A percentile compares a stretch with the other conserved stretches of the same genome.
phyloP scores from a whole-genome alignment of 2,329 filamentous ascomycete genomes.

The Paramyrothecium roridum region DNA sequence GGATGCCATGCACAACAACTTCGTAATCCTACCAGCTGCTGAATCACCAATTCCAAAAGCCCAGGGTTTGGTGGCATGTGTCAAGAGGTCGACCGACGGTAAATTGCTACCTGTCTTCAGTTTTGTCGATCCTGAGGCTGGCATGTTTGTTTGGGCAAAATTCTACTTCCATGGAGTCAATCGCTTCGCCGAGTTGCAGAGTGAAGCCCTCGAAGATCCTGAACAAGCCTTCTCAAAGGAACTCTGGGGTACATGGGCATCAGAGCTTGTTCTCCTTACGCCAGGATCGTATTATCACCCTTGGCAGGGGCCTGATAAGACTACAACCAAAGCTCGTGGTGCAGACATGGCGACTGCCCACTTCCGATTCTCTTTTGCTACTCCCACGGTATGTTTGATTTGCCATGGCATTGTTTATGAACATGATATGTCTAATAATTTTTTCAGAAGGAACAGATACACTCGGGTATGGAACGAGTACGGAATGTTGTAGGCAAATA shows the following conservation, averaged over 20 bases:
- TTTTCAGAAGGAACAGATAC: constrained; percentile 5
- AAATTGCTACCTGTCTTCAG: constrained; percentile 19
- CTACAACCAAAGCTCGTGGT: constrained; percentile 16
- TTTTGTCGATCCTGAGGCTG: constrained; percentile 22
- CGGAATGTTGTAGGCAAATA: constrained; percentile 3
- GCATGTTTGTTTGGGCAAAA: constrained; percentile 29
- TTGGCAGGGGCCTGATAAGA: constrained; percentile 22
- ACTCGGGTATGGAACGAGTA: constrained; percentile 2
- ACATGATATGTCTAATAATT: background rate
- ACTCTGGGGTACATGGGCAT: constrained; percentile 13
- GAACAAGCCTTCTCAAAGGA: constrained; percentile 19
- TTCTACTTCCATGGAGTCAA: constrained; percentile 18
- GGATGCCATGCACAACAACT: constrained; percentile 39
- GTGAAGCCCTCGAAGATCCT: constrained; percentile 8
- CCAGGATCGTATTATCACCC: constrained; percentile 27
- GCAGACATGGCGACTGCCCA: constrained; percentile 16
- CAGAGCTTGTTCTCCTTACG: constrained; percentile 19
- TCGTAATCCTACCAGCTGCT: constrained; percentile 12
- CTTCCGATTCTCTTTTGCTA: constrained; percentile 24
- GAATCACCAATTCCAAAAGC: constrained; percentile 9
- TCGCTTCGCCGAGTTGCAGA: constrained; percentile 17
- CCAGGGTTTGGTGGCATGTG: constrained; percentile 16
- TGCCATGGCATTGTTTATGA: background rate
- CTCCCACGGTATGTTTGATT: constrained; percentile 17
- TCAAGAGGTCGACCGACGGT: background rate